Base-by-base conservation (phyloP, 192 early-diverging fungal genomes). In the Coemansia sp. region DNA sequence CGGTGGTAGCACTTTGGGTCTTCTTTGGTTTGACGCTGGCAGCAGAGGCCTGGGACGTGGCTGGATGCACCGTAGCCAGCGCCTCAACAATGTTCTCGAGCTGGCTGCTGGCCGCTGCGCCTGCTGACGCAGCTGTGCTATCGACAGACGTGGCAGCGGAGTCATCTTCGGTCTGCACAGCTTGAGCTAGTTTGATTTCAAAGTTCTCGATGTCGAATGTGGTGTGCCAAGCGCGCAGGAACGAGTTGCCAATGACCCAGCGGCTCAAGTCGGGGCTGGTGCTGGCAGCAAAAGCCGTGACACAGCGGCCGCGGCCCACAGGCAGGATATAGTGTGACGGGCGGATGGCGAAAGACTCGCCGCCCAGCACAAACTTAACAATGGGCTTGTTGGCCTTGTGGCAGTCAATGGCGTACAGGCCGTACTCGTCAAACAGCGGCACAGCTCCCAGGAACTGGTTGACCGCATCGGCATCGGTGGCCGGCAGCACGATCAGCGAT, bases 211-310 rank as follows among this genome's bases (percentile, higher is more conserved):
- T 22, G 28, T 76, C 73, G 43, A 76, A 76, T 7, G 73, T 63
- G 14, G 73, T 76, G 50, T 76, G 73, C 73, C 73, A 76, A 8
- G 73, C 73, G 24, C 73, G 67, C 42, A 84, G 38, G 50, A 81
- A 82, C 16, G 78, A 64, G 30, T 70, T 80, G 19, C 83, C 81
- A 48, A 84, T 71, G 12, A 84, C 78, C 81, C 83, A 82, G 33
- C 58, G 62, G 28, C 56, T 65, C 8, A 76, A 59, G n/a, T 69
- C 67, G 9, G 77, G 73, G 19, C 75, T 73, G 6, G 82, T 86
- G 63, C 87, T 74, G 12, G 85, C 87, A 59, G 87, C 83, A 67
- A 92, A 92, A 11, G 71, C 77, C 0, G 73, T 63, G 28, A 65
- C 69, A 22, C 72, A 49, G 47, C 23, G 47, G 47, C 24, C 24